These are phyloP conservation scores for Ceratocystis papillata DNA, from an alignment of 2,329 filamentous ascomycete species.

Conservation along the genomic window DNA sequence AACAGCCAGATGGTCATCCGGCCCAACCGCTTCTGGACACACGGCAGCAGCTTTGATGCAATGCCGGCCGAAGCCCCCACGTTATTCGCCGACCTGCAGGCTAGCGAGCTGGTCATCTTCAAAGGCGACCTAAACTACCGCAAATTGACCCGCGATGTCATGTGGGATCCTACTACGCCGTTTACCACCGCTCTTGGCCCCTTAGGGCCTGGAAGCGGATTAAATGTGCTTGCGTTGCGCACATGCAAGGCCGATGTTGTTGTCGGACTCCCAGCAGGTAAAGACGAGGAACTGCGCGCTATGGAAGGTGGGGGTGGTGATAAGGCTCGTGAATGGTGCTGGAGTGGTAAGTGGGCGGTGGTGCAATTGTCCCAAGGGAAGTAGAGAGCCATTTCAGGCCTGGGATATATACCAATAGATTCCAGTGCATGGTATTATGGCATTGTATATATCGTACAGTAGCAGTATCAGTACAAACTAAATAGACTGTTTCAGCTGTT, in stretches of 20 bases:
- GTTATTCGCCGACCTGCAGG: slow-evolving; percentile 66
- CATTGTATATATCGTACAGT: background rate
- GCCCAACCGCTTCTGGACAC: slow-evolving; percentile 86
- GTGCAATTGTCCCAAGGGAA: slow-evolving; percentile 54
- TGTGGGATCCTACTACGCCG: slow-evolving; percentile 78
- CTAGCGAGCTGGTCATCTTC: slow-evolving; percentile 81
- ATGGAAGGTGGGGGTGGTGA: slow-evolving; percentile 59
- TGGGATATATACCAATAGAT: background rate
- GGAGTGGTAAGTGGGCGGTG: slow-evolving; percentile 95
- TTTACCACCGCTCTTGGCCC: slow-evolving; percentile 79
- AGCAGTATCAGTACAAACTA: background rate
- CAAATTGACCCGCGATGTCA: slow-evolving; percentile 76
- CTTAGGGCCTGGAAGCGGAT: slow-evolving; percentile 65
- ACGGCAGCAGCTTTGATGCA: slow-evolving; percentile 78
- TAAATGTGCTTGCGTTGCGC: slow-evolving; percentile 75
- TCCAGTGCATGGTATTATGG: too few species aligned
- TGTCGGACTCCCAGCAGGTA: slow-evolving; percentile 69
- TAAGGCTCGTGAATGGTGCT: slow-evolving; percentile 74
- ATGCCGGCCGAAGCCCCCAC: slow-evolving; percentile 57
- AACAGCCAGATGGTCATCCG: slow-evolving; percentile 76
- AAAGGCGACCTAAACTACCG: slow-evolving; percentile 97
- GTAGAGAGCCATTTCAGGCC: background rate
- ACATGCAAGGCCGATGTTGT: slow-evolving; percentile 97
- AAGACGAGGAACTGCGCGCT: slow-evolving; percentile 67
- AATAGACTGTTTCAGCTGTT: too few species aligned